Base-by-base conservation (phyloP, 2,329 filamentous ascomycete species). In the Fusarium irregulare region DNA sequence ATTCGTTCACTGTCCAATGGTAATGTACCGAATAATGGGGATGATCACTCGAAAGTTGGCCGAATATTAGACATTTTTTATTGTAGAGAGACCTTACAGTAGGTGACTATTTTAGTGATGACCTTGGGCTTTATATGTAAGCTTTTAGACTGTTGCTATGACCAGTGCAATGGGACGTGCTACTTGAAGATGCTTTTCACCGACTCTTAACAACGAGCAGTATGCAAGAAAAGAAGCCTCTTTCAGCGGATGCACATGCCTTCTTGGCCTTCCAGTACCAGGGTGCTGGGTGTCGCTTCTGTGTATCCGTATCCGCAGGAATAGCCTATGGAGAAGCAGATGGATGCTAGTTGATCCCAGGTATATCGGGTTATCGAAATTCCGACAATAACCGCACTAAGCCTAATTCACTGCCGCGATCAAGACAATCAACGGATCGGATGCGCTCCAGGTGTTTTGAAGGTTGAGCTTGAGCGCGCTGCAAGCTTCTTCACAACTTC, bases 381-480 rank as follows among this genome's bases (percentile, higher is more conserved):
- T 30, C 73, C 73, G 71, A 16, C 0, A 1, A 1, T 1, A 6
- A 6, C 4, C 1, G n/a, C 61, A 60, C 73, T 75, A 74, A 59
- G 9, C 73, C 60, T 6, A 23, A 58, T 70, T 66, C 3, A 62
- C 45, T 61, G 60, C 62, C 54, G 48, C 68, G 64, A 66, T 69
- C 55, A 59, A 71, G 60, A 64, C 64, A 56, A 64, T 68, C 37
- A 55, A 73, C 60, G 57, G 63, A 72, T 66, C 57, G 54, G 63
- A 71, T 70, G 72, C 67, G 70, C 66, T 71, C 64, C 70, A 68
- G 68, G 72, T 71, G 74, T 76, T 75, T 75, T 76, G 40, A 64
- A 64, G 56, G 64, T 73, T 64, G 66, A 75, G 50, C 64, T 62
- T 68, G 53, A 71, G 37, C 64, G 61, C 49, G 66, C 50, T 60